phyloP scores from a whole-genome alignment of 495 filamentous ascomycete genomes.

The Astrothelium subdiscretum region DNA sequence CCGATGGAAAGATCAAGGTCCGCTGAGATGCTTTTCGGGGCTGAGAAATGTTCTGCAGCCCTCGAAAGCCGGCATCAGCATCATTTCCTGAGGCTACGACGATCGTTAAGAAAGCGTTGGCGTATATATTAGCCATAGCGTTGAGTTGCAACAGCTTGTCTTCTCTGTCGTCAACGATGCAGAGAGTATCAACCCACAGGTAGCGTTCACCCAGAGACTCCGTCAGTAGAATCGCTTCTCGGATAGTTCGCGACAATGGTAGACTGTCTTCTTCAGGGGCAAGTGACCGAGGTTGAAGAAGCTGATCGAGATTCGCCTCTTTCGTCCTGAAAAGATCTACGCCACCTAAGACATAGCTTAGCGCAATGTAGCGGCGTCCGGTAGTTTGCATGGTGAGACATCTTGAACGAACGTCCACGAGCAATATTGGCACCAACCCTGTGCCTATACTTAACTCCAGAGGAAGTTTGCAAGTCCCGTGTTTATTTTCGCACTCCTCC shows the following conservation, averaged over 20 bases:
- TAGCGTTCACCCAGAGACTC: neutral
- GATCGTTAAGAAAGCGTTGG: neutral
- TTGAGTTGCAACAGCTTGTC: neutral
- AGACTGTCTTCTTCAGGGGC: neutral
- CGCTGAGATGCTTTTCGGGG: neutral
- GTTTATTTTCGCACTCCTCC: neutral
- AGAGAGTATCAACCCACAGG: conserved; percentile 2
- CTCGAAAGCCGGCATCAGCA: neutral
- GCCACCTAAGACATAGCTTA: conserved; percentile 5
- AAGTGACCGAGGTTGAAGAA: neutral
- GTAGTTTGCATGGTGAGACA: neutral
- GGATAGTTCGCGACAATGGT: neutral
- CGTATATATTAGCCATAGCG: neutral
- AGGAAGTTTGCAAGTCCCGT: neutral
- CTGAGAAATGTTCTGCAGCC: neutral
- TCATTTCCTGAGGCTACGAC: neutral
- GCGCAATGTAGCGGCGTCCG: conserved; percentile 1
- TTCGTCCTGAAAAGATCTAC: neutral
- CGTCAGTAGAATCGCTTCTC: neutral
- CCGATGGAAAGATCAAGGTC: neutral
- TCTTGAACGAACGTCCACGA: neutral
- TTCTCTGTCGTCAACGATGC: conserved; percentile 4
- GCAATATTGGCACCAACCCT: neutral
- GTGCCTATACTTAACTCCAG: neutral
- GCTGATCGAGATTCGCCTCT: neutral